A percentile compares a stretch with the other conserved stretches of the same genome.
phyloP scores from a whole-genome alignment of 768 basidiomycete species.

The Boletus speciosus region DNA sequence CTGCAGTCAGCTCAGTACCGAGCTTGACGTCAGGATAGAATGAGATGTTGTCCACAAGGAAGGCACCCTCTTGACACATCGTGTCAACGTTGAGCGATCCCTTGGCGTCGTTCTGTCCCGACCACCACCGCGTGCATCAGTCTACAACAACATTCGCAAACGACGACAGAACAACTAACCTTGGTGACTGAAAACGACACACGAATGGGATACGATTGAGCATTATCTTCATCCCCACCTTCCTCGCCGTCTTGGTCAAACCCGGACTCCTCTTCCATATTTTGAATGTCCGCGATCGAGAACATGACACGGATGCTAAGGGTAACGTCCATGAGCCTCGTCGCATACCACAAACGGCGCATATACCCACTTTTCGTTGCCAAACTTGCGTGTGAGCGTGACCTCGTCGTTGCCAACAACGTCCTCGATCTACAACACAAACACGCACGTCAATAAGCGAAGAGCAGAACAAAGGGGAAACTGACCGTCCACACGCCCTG shows the following conservation, averaged over 20 bases:
- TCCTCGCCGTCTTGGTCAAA: constrained; percentile 40
- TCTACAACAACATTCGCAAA: background rate
- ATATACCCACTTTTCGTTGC: constrained; percentile 78
- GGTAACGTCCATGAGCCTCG: background rate
- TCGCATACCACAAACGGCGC: too few species aligned
- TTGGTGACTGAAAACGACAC: constrained; percentile 84
- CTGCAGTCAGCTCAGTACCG: constrained; percentile 75
- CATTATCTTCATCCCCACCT: constrained; percentile 26
- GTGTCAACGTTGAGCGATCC: constrained; percentile 81
- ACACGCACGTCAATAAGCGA: background rate
- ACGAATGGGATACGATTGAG: constrained; percentile 65
- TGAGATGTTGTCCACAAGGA: constrained; percentile 86
- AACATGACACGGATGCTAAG: constrained; percentile 83
- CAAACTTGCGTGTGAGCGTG: constrained; percentile 75
- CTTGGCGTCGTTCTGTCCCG: constrained; percentile 41
- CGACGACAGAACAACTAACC: constrained; percentile 34
- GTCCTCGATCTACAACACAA: constrained; percentile 59
- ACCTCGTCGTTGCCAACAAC: constrained; percentile 76
- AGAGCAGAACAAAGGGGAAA: background rate
- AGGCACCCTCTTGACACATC: constrained; percentile 72
- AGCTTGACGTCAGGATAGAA: constrained; percentile 73
- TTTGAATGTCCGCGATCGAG: constrained; percentile 85
- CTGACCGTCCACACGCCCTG: constrained; percentile 76
- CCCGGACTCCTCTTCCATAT: constrained; percentile 37
- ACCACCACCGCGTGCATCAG: background rate